Percentiles rank a stretch among this genome's conserved stretches.
Conservation (phyloP, 306 rosid genomes). For the Prunus mira region DNA sequence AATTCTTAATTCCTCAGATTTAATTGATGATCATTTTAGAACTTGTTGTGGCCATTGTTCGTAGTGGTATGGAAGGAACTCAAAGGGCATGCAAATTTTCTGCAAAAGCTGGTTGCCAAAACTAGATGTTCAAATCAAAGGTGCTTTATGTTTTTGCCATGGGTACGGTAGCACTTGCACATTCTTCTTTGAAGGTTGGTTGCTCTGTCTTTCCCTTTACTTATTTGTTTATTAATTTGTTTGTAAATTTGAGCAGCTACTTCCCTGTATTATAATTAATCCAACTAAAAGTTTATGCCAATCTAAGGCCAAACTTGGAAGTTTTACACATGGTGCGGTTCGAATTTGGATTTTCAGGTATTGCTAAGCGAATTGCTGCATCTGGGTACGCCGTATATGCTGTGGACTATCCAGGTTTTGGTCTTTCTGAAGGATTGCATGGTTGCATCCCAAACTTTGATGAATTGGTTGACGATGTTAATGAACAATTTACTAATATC, state of each 20-base stretch:
- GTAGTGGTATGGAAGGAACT: conserved; percentile 61
- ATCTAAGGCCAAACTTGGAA: too few species aligned
- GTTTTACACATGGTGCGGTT: not conserved
- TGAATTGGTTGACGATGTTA: conserved; percentile 52
- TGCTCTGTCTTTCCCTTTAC: not conserved
- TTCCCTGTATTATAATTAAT: not conserved
- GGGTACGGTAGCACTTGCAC: conserved; percentile 84
- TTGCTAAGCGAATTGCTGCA: conserved; percentile 66
- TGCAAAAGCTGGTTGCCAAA: conserved; percentile 74
- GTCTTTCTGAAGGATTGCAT: conserved; percentile 76
- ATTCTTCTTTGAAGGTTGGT: conserved; percentile 72
- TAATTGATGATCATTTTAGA: not conserved
- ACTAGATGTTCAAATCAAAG: conserved; percentile 44
- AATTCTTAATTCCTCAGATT: not conserved
- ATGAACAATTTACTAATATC: conserved; percentile 49
- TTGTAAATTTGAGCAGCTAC: not conserved
- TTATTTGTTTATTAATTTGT: too few species aligned
- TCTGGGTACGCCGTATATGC: conserved; percentile 64
- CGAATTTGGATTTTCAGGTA: conserved; percentile 37
- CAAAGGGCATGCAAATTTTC: conserved; percentile 71
- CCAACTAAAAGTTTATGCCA: not conserved
- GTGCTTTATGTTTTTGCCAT: conserved; percentile 63
- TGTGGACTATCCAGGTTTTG: conserved; percentile 67
- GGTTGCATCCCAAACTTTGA: conserved; percentile 68
- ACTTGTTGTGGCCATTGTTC: not conserved